Conservation (phyloP, 345 rosid species). For the Ceriops decandra region DNA sequence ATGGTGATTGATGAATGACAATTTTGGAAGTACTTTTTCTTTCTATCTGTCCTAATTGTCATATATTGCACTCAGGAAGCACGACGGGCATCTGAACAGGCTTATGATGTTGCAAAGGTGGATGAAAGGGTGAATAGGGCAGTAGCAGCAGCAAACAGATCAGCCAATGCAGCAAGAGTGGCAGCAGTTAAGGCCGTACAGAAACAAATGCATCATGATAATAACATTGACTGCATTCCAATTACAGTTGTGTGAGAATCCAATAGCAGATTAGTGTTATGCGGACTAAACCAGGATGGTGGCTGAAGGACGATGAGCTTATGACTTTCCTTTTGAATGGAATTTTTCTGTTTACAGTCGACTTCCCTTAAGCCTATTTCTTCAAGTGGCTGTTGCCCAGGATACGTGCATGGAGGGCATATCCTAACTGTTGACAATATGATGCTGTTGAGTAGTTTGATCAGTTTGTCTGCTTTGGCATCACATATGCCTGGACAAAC, state of each 20-base stretch:
- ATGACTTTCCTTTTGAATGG: slow-evolving; percentile 12
- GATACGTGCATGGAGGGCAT: not conserved
- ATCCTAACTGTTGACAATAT: not conserved
- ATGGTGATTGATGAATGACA: too few relatives aligned
- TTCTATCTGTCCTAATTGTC: not conserved
- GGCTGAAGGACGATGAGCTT: slow-evolving; percentile 11
- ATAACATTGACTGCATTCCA: slow-evolving; percentile 43
- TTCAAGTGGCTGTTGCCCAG: slow-evolving; percentile 10
- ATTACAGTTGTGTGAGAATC: slow-evolving; percentile 44
- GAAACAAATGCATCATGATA: slow-evolving; percentile 57
- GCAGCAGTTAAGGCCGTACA: slow-evolving; percentile 80
- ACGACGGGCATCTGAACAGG: slow-evolving; percentile 69
- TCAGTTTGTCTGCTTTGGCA: slow-evolving; percentile 1
- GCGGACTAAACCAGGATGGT: not conserved
- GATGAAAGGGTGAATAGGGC: slow-evolving; percentile 88
- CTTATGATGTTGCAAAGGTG: slow-evolving; percentile 83
- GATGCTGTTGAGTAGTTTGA: slow-evolving; percentile 13
- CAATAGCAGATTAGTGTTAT: not conserved
- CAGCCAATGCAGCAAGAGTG: slow-evolving; percentile 89
- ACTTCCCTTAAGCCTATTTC: slow-evolving; percentile 18
- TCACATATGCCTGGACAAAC: not conserved
- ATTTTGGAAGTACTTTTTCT: not conserved
- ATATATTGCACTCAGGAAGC: slow-evolving; percentile 60
- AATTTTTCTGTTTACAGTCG: slow-evolving; percentile 4
- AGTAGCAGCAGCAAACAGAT: slow-evolving; percentile 76